Percentiles rank a stretch among this genome's conserved stretches.
Evolutionary conservation across 306 rosid species (phyloP).

Genomic region (Vigna radiata): DNA sequence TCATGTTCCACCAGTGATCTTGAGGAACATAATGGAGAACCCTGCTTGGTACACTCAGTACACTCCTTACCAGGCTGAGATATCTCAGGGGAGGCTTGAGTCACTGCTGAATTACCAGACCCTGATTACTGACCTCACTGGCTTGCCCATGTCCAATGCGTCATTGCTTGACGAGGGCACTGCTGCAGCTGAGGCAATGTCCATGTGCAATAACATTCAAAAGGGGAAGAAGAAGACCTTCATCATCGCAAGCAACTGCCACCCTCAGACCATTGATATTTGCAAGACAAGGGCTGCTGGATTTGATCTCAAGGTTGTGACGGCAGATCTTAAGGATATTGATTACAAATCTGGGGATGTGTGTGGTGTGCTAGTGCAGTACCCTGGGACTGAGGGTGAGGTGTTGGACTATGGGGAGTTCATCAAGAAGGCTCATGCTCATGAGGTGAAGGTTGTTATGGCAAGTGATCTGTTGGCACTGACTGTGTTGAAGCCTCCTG

Average conservation of each 20-base stretch:
- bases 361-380: slow-evolving; percentile 98
- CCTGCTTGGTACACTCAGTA: slow-evolving; percentile 99
- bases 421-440: slow-evolving; percentile 88
- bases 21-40: slow-evolving; percentile 96
- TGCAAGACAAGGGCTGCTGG: slow-evolving; percentile 94
- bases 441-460: slow-evolving; percentile 98
- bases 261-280: slow-evolving; percentile 91
- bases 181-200: slow-evolving; percentile 99
- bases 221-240: slow-evolving; percentile 97
- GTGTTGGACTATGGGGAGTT: slow-evolving; percentile 93
- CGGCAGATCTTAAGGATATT: slow-evolving; percentile 70
- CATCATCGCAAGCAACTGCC: slow-evolving; percentile 81
- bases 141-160: slow-evolving; percentile 97
- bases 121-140: slow-evolving; percentile 87
- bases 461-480: slow-evolving; percentile 89
- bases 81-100: slow-evolving; percentile 94
- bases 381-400: slow-evolving; percentile 99
- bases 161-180: slow-evolving; percentile 99
- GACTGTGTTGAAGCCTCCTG: slow-evolving; percentile 93
- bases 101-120: slow-evolving; percentile 91
- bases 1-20: slow-evolving; percentile 88
- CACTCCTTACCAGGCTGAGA: slow-evolving; percentile 99
- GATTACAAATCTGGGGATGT: slow-evolving; percentile 91
- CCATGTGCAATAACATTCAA: slow-evolving; percentile 88
- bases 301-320: slow-evolving; percentile 80